phyloP scores from a whole-genome alignment of 768 basidiomycete genomes.

The Tricholomella constricta region DNA sequence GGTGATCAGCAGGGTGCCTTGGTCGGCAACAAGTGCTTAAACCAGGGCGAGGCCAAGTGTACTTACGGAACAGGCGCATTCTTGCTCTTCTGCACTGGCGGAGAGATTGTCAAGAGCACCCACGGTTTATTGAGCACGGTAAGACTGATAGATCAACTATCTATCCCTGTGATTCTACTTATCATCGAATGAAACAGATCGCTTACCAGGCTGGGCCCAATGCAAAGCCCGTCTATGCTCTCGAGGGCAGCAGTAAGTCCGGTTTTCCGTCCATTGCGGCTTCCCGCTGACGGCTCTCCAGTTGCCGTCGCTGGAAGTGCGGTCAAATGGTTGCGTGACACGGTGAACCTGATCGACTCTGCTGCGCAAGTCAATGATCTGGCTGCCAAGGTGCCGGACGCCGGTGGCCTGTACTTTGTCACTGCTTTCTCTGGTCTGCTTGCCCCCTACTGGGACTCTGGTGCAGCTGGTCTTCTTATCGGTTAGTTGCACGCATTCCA shows the following conservation, averaged over 20 bases:
- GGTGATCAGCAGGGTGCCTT: conserved; percentile 99
- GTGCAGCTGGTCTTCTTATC: conserved; percentile 84
- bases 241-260: conserved; percentile 88
- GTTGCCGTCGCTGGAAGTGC: conserved; percentile 95
- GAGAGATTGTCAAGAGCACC: conserved; percentile 78
- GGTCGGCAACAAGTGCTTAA: conserved; percentile 93
- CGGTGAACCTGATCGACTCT: conserved; percentile 77
- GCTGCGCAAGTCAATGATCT: conserved; percentile 86
- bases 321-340: conserved; percentile 96
- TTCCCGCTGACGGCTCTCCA: conserved; percentile 23
- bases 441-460: conserved; percentile 97
- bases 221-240: conserved; percentile 82
- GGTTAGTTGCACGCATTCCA: conserved; percentile 39
- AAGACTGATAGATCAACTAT: conserved; percentile 18
- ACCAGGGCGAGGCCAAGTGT: conserved; percentile 93
- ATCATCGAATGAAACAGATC: conserved; percentile 47
- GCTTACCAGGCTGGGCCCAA: conserved; percentile 87
- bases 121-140: conserved; percentile 92
- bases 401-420: conserved; percentile 94
- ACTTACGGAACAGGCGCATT: conserved; percentile 99
- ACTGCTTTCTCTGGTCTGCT: conserved; percentile 95
- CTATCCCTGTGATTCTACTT: background rate
- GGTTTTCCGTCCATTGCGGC: background rate
- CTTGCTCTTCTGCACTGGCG: conserved; percentile 92
- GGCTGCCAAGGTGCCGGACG: conserved; percentile 72